A percentile compares a stretch with the other conserved stretches of the same genome.
phyloP scores from a whole-genome alignment of 495 filamentous ascomycete genomes.

The Penicillium cataractarum region DNA sequence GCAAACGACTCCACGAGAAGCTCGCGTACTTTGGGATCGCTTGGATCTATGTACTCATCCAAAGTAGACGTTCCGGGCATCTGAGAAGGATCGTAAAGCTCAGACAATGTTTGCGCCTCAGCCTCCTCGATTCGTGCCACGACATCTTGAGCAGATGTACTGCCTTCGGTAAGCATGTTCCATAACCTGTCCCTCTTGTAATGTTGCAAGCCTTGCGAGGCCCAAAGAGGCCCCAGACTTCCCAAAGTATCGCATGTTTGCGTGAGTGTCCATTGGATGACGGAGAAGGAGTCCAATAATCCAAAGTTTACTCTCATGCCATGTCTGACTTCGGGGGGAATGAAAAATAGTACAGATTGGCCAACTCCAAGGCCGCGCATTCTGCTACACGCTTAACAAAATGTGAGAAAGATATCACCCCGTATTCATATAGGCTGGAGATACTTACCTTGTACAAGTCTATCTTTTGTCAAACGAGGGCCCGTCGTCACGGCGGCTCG shows the following conservation, averaged over 20 bases:
- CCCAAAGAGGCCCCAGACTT: constrained; percentile 15
- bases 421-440: background rate
- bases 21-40: background rate
- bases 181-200: background rate
- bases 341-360: constrained; percentile 59
- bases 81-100: constrained; percentile 20
- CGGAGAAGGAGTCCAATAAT: constrained; percentile 9
- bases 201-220: constrained; percentile 17
- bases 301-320: constrained; percentile 1
- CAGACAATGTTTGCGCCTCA: constrained; percentile 13
- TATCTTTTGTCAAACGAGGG: constrained; percentile 65
- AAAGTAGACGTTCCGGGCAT: background rate
- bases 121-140: constrained; percentile 18
- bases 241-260: constrained; percentile 18
- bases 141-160: background rate
- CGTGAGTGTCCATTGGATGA: constrained; percentile 12
- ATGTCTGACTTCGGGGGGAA: constrained; percentile 49
- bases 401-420: constrained; percentile 1
- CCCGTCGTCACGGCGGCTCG: constrained; percentile 34
- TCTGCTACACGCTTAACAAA: constrained; percentile 57
- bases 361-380: constrained; percentile 61
- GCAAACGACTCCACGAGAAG: constrained; percentile 4
- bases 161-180: background rate
- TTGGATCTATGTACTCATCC: constrained; percentile 1
- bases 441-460: constrained; percentile 66